These are phyloP conservation scores for Codiaeum variegatum DNA, from an alignment of 441 rosid genomes.

Conservation along the genomic window DNA sequence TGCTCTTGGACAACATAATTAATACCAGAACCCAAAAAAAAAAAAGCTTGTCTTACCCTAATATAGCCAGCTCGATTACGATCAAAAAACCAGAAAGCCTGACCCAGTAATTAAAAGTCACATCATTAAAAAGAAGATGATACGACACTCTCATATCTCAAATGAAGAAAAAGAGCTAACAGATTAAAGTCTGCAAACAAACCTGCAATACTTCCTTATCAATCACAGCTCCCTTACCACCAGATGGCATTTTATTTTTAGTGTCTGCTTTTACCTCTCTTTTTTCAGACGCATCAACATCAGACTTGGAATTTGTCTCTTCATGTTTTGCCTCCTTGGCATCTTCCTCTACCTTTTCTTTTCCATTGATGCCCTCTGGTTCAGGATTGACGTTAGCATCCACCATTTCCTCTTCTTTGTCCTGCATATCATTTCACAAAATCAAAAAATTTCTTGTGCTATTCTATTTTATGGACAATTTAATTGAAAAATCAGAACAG, in stretches of 20 bases:
- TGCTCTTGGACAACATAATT: neutral
- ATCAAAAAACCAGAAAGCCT: conserved; percentile 98
- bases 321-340: conserved; percentile 35
- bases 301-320: conserved; percentile 36
- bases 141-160: neutral
- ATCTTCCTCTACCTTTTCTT: conserved; percentile 33
- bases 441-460: neutral
- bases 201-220: conserved; percentile 89
- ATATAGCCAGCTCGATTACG: conserved; percentile 80
- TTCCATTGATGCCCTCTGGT: conserved; percentile 27
- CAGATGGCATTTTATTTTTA: conserved; percentile 36
- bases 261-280: conserved; percentile 34
- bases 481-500: conserved; percentile 3
- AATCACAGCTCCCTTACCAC: conserved; percentile 34
- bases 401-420: conserved; percentile 38
- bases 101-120: conserved; percentile 17
- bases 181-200: conserved; percentile 13
- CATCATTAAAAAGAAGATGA: conserved; percentile 1
- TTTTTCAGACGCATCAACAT: conserved; percentile 28
- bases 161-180: neutral
- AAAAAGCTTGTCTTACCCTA: conserved; percentile 46
- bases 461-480: neutral
- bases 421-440: conserved; percentile 26
- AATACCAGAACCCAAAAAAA: neutral
- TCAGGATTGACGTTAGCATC: conserved; percentile 36